These are phyloP conservation scores for Juglanconis sp. DNA, from an alignment of 2,329 filamentous ascomycete species.

Conservation along the genomic window DNA sequence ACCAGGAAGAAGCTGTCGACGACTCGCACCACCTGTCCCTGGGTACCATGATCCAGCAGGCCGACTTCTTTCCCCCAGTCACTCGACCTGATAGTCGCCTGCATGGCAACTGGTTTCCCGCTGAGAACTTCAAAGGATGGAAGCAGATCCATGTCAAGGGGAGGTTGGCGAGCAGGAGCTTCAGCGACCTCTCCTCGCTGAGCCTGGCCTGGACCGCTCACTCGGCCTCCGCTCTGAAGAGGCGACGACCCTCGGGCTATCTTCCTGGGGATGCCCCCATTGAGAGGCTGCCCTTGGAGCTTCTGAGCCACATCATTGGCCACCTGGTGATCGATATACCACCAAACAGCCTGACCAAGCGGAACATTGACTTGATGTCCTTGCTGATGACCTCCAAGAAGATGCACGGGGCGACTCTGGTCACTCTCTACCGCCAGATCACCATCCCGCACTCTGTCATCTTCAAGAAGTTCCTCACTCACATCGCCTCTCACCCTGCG, in stretches of 20 bases:
- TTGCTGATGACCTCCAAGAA: conserved; percentile 73
- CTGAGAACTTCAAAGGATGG: conserved; percentile 59
- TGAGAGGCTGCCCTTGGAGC: conserved; percentile 67
- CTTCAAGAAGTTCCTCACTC: conserved; percentile 75
- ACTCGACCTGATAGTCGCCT: conserved; percentile 55
- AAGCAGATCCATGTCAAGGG: conserved; percentile 59
- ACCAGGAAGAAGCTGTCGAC: conserved; percentile 50
- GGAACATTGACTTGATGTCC: conserved; percentile 75
- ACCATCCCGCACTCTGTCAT: conserved; percentile 80
- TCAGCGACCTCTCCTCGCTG: conserved; percentile 55
- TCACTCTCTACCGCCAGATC: conserved; percentile 74
- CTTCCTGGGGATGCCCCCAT: conserved; percentile 52
- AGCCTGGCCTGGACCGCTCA: conserved; percentile 52
- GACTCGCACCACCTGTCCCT: conserved; percentile 41
- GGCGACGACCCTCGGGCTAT: conserved; percentile 18
- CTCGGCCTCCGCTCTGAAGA: conserved; percentile 20
- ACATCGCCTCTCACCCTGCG: conserved; percentile 62
- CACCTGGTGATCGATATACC: conserved; percentile 70
- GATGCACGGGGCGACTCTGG: conserved; percentile 69
- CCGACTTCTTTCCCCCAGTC: conserved; percentile 49
- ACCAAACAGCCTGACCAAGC: conserved; percentile 70
- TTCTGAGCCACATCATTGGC: conserved; percentile 71
- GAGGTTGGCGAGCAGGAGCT: conserved; percentile 59
- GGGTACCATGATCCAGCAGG: conserved; percentile 39
- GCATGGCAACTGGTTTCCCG: conserved; percentile 57